phyloP scores from a whole-genome alignment of 441 rosid genomes.

The Brassica balearica region DNA sequence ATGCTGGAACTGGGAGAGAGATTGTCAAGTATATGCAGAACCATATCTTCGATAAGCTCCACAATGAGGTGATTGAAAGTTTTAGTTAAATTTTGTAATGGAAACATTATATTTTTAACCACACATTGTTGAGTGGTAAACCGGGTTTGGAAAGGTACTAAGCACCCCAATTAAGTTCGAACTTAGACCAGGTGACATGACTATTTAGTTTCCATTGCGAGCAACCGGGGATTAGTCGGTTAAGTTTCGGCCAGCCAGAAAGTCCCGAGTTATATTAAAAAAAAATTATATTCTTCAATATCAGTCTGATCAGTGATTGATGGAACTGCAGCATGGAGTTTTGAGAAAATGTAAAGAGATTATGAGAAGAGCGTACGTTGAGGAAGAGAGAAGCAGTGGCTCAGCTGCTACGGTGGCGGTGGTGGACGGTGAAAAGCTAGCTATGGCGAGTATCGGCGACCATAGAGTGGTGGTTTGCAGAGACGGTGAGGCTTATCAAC shows the following conservation, averaged over 20 bases:
- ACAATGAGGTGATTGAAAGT: conserved; percentile 49
- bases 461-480: conserved; percentile 67
- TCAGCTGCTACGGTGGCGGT: conserved; percentile 66
- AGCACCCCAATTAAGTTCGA: no score
- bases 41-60: conserved; percentile 60
- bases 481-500: conserved; percentile 71
- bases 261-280: no score
- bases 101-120: no score
- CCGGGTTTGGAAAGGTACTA: no score
- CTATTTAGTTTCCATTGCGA: no score
- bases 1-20: conserved; percentile 55
- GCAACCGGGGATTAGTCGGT: no score
- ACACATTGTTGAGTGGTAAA: no score
- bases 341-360: conserved; percentile 61
- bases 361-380: conserved; percentile 59
- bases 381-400: conserved; percentile 49
- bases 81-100: not conserved
- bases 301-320: not conserved
- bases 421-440: conserved; percentile 75
- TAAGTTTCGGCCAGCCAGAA: no score
- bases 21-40: conserved; percentile 63
- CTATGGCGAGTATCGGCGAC: conserved; percentile 67
- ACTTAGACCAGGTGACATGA: no score
- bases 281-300: not conserved
- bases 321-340: conserved; percentile 51